phyloP scores from a whole-genome alignment of 768 basidiomycete species.

The Kwoniella botswanensis region DNA sequence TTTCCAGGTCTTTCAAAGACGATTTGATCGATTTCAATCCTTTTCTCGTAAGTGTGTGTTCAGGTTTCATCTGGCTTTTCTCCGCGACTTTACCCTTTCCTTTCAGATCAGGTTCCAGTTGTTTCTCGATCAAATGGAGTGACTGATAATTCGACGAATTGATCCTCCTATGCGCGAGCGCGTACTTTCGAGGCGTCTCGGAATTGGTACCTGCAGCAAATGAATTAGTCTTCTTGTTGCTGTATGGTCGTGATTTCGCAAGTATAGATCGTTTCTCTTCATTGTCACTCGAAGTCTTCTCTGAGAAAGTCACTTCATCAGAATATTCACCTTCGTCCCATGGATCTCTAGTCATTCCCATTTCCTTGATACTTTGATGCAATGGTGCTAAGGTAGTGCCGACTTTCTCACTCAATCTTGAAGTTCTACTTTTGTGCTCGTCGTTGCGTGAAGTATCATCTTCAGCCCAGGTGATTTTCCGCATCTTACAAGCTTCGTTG shows the following conservation, averaged over 20 bases:
- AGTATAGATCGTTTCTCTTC: background rate
- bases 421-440: background rate
- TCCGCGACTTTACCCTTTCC: background rate
- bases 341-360: background rate
- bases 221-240: constrained; percentile 3
- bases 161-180: constrained; percentile 21
- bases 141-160: constrained; percentile 3
- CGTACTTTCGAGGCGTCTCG: constrained; percentile 20
- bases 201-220: background rate
- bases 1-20: background rate
- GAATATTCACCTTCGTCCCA: constrained; percentile 26
- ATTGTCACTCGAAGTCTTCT: background rate
- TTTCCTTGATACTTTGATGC: background rate
- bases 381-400: background rate
- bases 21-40: constrained; percentile 4
- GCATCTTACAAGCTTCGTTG: constrained; percentile 21
- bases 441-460: background rate
- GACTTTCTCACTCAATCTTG: background rate
- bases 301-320: constrained; percentile 18
- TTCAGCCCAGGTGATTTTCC: constrained; percentile 35
- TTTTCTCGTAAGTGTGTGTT: constrained; percentile 13
- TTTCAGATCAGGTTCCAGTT: background rate
- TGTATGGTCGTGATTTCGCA: background rate
- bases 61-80: background rate
- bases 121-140: background rate